Conservation (phyloP, 2,329 filamentous ascomycete genomes). For the Diaporthe sp. region DNA sequence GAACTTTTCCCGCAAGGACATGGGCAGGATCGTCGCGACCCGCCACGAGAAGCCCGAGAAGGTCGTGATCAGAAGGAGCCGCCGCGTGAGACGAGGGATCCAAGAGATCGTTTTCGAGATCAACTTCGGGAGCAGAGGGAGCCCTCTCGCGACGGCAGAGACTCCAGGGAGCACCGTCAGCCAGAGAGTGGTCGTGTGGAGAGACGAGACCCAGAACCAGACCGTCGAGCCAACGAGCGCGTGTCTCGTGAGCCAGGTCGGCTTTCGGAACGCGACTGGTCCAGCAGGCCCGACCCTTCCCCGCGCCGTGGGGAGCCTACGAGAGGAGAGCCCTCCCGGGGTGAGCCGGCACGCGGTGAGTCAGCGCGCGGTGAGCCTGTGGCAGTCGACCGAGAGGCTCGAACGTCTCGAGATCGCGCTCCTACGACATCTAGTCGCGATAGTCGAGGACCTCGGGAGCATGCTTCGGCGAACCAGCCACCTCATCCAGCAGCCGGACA, state of each 20-base stretch:
- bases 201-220: conserved; percentile 57
- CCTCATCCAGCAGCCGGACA: conserved; percentile 46
- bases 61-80: conserved; percentile 56
- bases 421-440: conserved; percentile 43
- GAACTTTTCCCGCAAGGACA: conserved; percentile 61
- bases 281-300: conserved; percentile 47
- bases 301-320: conserved; percentile 48
- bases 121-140: conserved; percentile 39
- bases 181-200: conserved; percentile 43
- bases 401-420: conserved; percentile 56
- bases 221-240: conserved; percentile 58
- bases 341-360: conserved; percentile 43
- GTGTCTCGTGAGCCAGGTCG: conserved; percentile 53
- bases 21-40: conserved; percentile 47
- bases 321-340: conserved; percentile 48
- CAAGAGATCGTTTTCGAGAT: conserved; percentile 50
- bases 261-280: conserved; percentile 56
- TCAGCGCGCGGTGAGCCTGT: conserved; percentile 47
- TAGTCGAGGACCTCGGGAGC: conserved; percentile 44
- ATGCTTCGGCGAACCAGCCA: conserved; percentile 29
- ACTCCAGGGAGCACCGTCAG: conserved; percentile 46
- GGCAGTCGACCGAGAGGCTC: conserved; percentile 48
- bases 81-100: conserved; percentile 54
- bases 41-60: conserved; percentile 45
- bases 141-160: conserved; percentile 48